Percentiles rank a stretch among this genome's conserved stretches.
phyloP scores from a whole-genome alignment of 495 filamentous ascomycete genomes.

The Podospora sp. region DNA sequence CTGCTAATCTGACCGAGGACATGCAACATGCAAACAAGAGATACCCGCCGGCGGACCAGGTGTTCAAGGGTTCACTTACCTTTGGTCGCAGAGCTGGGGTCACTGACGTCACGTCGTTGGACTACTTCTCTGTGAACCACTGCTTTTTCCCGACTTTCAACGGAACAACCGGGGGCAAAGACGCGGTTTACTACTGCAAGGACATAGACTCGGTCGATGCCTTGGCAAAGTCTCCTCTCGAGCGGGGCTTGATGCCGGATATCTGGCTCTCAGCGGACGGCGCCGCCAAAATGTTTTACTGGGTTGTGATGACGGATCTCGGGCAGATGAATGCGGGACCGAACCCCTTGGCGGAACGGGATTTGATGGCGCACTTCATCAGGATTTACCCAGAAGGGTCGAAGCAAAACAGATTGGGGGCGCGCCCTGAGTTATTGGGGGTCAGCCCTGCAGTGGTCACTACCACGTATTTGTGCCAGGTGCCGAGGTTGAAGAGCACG shows the following conservation, averaged over 20 bases:
- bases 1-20: background rate
- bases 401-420: background rate
- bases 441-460: background rate
- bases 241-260: background rate
- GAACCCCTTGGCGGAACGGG: background rate
- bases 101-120: background rate
- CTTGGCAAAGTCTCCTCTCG: too few relatives aligned
- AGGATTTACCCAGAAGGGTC: background rate
- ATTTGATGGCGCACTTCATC: background rate
- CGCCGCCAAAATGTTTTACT: background rate
- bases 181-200: background rate
- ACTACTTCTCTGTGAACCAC: background rate
- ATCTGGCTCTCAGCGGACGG: background rate
- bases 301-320: background rate
- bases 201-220: too few relatives aligned
- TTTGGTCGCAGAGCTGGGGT: background rate
- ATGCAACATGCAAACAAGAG: background rate
- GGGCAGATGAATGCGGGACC: background rate
- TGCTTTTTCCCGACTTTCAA: background rate
- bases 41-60: background rate
- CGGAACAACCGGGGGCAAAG: background rate
- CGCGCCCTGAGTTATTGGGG: background rate
- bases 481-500: conserved; percentile 5
- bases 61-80: background rate
- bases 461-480: background rate